Evolutionary conservation across 2,329 filamentous ascomycete genomes (phyloP).

Genomic region (Apiospora kogelbergensis): DNA sequence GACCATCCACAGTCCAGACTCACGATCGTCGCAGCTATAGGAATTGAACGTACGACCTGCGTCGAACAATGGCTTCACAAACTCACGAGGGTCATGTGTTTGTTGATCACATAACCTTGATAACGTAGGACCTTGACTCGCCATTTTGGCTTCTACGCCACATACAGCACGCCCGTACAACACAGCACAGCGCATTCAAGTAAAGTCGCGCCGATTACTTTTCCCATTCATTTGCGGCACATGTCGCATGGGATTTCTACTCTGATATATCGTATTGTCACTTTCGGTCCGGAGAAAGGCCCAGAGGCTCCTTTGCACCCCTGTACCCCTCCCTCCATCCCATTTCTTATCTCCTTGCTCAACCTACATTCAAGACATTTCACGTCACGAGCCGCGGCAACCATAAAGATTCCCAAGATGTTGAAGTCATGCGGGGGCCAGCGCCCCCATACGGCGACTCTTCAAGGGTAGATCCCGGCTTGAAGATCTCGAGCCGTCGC

Average conservation of each 20-base stretch:
- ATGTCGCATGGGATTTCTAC: background rate
- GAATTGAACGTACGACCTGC: background rate
- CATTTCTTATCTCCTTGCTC: background rate
- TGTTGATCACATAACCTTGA: background rate
- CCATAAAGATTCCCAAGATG: background rate
- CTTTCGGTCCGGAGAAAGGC: background rate
- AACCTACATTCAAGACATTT: background rate
- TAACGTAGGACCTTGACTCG: background rate
- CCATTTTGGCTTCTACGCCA: background rate
- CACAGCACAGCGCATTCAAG: background rate
- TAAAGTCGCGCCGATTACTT: background rate
- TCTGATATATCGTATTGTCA: background rate
- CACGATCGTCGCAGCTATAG: constrained; percentile 4
- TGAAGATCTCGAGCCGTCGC: background rate
- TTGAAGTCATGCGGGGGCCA: background rate
- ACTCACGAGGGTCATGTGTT: constrained; percentile 2
- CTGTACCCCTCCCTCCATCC: background rate
- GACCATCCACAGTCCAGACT: background rate
- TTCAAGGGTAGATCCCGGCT: background rate
- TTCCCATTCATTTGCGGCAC: background rate
- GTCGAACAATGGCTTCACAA: background rate
- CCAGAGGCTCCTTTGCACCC: background rate
- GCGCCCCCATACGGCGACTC: background rate
- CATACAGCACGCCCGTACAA: background rate
- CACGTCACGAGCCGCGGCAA: background rate